Conservation (phyloP, 164 flowering plant species). For the Vitis cinerea region DNA sequence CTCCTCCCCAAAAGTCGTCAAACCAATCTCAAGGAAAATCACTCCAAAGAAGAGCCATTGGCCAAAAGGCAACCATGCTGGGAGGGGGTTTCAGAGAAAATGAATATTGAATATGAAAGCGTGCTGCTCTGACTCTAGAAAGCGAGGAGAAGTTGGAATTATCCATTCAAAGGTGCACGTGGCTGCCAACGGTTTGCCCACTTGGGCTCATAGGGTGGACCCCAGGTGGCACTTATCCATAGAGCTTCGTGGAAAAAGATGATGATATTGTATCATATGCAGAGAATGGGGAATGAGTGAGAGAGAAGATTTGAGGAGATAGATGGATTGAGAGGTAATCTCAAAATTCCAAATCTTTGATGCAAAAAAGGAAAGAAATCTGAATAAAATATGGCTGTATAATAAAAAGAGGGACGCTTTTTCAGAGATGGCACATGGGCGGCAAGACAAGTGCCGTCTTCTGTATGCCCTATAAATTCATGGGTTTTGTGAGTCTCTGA, state of each 20-base stretch:
- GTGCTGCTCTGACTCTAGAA: no score
- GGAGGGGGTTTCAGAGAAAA: background rate
- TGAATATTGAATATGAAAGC: no score
- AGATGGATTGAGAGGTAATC: background rate
- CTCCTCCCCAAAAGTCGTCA: no score
- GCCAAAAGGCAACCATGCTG: background rate
- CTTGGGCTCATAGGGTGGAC: slow-evolving; percentile 7
- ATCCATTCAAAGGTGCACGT: background rate
- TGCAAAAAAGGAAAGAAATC: background rate
- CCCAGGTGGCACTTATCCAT: slow-evolving; percentile 23
- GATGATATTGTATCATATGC: slow-evolving; percentile 10
- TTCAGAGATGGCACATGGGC: slow-evolving; percentile 29
- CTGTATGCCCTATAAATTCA: slow-evolving; percentile 6
- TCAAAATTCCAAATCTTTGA: slow-evolving; percentile 1
- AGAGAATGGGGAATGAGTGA: slow-evolving; percentile 1
- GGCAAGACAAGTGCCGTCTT: slow-evolving; percentile 27
- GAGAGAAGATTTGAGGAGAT: background rate
- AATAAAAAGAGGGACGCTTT: background rate
- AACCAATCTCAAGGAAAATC: background rate
- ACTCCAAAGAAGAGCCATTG: background rate
- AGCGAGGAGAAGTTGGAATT: background rate
- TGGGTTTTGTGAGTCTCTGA: slow-evolving; percentile 1
- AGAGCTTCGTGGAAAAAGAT: slow-evolving; percentile 2
- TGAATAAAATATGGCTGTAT: background rate
- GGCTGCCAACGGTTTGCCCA: background rate